Evolutionary conservation across 73 alveolate species (phyloP).

Genomic region (Blepharisma japonicum): DNA sequence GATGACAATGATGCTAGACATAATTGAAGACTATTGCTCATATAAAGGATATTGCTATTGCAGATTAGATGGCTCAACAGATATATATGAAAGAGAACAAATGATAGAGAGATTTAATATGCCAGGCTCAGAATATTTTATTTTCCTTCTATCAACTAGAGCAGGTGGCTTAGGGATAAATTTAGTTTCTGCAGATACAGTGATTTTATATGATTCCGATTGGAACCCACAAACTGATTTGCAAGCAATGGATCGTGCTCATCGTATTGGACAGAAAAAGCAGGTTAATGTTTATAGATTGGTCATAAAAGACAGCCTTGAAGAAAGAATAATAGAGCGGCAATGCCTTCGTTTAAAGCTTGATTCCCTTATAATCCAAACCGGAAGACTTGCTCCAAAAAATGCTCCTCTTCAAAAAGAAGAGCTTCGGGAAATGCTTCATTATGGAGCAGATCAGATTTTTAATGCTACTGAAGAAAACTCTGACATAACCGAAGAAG

Average conservation of each 20-base stretch:
- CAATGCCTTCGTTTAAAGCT: constrained; percentile 91
- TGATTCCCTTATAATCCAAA: constrained; percentile 92
- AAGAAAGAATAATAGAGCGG: constrained; percentile 96
- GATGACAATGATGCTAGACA: constrained; percentile 94
- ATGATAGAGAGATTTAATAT: constrained; percentile 45
- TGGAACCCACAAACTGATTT: constrained; percentile 99
- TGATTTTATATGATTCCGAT: constrained; percentile 96
- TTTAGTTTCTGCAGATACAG: constrained; percentile 98
- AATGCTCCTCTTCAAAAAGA: constrained; percentile 84
- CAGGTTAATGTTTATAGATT: constrained; percentile 90
- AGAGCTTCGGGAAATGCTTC: constrained; percentile 92
- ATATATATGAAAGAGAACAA: constrained; percentile 57
- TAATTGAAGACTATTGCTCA: constrained; percentile 96
- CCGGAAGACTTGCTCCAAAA: constrained; percentile 94
- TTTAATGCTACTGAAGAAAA: constrained; percentile 74
- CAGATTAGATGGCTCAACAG: constrained; percentile 95
- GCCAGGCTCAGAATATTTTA: constrained; percentile 69
- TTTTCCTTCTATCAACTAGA: constrained; percentile 95
- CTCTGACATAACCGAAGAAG: constrained; percentile 81
- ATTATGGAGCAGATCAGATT: constrained; percentile 96
- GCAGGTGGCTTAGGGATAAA: constrained; percentile 99
- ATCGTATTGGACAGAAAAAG: constrained; percentile 98
- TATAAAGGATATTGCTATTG: constrained; percentile 90
- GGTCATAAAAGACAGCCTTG: constrained; percentile 93
- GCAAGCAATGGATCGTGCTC: constrained; percentile 99